Evolutionary conservation across 2,329 filamentous ascomycete genomes (phyloP).

Genomic region (Aspergillus brunneoviolaceus): DNA sequence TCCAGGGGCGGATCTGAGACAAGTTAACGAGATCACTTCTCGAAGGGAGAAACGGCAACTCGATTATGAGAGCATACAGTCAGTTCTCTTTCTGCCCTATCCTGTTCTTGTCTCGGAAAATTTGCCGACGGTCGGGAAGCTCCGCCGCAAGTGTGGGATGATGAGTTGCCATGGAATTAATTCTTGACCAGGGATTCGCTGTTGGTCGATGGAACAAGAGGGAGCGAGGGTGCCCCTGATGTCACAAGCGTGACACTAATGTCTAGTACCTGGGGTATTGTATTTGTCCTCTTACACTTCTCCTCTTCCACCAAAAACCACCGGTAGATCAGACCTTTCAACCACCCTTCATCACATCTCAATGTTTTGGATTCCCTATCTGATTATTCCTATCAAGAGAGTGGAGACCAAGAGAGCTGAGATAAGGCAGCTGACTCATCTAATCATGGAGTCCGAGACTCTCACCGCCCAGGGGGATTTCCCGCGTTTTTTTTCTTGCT

Average conservation of each 20-base stretch:
- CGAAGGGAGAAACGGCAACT: background rate
- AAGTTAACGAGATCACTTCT: background rate
- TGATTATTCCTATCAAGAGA: background rate
- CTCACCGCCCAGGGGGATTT: conserved; percentile 1
- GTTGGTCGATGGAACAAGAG: background rate
- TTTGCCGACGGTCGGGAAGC: conserved; percentile 1
- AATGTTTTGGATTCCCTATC: background rate
- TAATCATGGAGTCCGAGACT: background rate
- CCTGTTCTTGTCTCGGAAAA: too few relatives aligned
- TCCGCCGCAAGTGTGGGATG: conserved; percentile 2
- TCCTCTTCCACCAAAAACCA: background rate
- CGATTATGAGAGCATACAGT: background rate
- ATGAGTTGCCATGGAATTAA: background rate
- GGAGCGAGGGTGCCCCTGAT: too few relatives aligned
- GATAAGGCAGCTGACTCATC: background rate
- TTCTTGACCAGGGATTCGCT: background rate
- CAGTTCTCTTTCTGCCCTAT: background rate
- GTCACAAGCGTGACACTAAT: background rate
- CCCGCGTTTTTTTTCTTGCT: conserved; percentile 6
- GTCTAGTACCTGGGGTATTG: background rate
- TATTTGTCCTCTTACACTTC: too few relatives aligned
- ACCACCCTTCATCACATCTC: background rate
- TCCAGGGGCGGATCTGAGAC: background rate
- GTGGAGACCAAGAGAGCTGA: background rate
- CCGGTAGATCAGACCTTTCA: background rate